These are phyloP conservation scores for Skeletonema potamos DNA, from an alignment of 108 stramenopile species.

Conservation along the genomic window DNA sequence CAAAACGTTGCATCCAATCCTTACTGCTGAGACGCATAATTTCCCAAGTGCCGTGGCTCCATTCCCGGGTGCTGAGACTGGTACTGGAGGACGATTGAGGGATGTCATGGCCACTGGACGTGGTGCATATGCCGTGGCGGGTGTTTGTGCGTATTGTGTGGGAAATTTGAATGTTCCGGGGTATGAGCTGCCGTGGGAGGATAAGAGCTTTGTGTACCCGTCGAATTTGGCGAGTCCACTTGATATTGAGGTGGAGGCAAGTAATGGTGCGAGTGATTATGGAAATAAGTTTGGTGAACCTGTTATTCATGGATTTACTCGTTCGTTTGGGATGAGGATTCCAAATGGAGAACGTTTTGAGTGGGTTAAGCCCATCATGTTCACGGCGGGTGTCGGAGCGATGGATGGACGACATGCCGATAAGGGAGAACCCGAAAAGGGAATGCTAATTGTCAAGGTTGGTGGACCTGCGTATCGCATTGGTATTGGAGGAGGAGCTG, in stretches of 20 bases:
- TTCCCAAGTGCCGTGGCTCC: conserved; percentile 99
- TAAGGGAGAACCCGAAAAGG: conserved; percentile 93
- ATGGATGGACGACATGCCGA: conserved; percentile 89
- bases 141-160: conserved; percentile 97
- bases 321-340: conserved; percentile 95
- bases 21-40: conserved; percentile 99
- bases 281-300: conserved; percentile 99
- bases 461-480: conserved; percentile 99
- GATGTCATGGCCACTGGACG: conserved; percentile 99
- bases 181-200: conserved; percentile 96
- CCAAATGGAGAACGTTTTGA: conserved; percentile 92
- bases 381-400: conserved; percentile 96
- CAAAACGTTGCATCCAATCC: conserved; percentile 89
- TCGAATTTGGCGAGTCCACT: conserved; percentile 88
- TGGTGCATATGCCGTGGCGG: conserved; percentile 92
- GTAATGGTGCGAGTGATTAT: conserved; percentile 98
- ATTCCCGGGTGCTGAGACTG: conserved; percentile 99
- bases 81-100: conserved; percentile 96
- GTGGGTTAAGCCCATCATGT: conserved; percentile 99
- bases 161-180: conserved; percentile 95
- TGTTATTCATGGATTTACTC: conserved; percentile 94
- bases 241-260: conserved; percentile 93
- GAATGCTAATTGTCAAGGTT: conserved; percentile 97
- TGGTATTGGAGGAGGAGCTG: conserved; percentile 98
- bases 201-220: conserved; percentile 85